Evolutionary conservation across 345 rosid species (phyloP).

Genomic region (Rhizophora apiculata): DNA sequence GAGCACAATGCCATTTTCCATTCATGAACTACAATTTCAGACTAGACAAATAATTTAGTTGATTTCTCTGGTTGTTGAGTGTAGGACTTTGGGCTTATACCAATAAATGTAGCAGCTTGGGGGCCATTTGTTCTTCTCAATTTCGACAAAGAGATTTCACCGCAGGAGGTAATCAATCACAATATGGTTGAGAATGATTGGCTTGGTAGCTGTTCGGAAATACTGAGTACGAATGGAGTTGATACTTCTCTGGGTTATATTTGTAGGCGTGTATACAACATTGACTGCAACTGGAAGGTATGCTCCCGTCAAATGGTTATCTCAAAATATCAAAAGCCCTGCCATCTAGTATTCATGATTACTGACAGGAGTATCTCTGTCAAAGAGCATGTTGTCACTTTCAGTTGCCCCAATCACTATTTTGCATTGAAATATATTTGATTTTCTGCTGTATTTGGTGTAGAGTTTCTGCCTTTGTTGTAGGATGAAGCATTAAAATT

Average conservation of each 20-base stretch:
- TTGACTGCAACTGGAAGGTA: slow-evolving; percentile 96
- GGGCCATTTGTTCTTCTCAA: slow-evolving; percentile 90
- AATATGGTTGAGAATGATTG: slow-evolving; percentile 52
- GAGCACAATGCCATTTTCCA: slow-evolving; percentile 7
- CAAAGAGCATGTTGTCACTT: neutral
- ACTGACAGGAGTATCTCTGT: neutral
- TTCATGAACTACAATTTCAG: slow-evolving; percentile 3
- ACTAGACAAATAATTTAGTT: slow-evolving; percentile 16
- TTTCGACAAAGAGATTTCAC: slow-evolving; percentile 30
- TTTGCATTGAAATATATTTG: neutral
- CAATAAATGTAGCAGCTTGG: slow-evolving; percentile 67
- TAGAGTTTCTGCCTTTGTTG: neutral
- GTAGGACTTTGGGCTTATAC: slow-evolving; percentile 80
- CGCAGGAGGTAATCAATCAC: slow-evolving; percentile 26
- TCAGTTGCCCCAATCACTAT: neutral
- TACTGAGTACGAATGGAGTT: slow-evolving; percentile 52
- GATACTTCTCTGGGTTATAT: slow-evolving; percentile 55
- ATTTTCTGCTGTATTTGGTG: neutral
- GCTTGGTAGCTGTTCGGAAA: slow-evolving; percentile 72
- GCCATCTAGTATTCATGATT: neutral
- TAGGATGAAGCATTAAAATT: neutral
- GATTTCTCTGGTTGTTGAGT: slow-evolving; percentile 23
- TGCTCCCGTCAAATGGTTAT: neutral
- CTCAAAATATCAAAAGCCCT: neutral
- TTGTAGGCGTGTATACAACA: slow-evolving; percentile 70